These are phyloP conservation scores for Lyophyllum shimeji DNA, from an alignment of 768 basidiomycete species.

Conservation along the genomic window DNA sequence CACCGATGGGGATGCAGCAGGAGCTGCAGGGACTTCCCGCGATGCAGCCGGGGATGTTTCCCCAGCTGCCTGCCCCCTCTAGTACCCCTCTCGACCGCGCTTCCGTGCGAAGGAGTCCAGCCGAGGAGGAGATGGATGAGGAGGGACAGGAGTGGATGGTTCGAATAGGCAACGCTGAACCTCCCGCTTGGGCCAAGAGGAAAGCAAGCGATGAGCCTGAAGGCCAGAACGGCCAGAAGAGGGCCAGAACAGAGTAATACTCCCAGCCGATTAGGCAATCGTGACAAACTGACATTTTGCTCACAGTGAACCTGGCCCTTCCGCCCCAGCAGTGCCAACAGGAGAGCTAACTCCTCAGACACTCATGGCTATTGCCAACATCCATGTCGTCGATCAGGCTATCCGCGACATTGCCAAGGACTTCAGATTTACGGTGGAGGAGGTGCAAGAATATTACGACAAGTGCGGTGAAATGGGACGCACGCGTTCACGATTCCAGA, in stretches of 20 bases:
- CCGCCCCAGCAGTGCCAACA: not conserved
- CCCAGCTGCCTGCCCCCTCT: constrained; percentile 21
- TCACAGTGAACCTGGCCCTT: constrained; percentile 15
- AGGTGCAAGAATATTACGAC: constrained; percentile 79
- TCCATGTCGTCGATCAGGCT: constrained; percentile 68
- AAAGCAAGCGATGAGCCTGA: constrained; percentile 41
- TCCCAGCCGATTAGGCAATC: not conserved
- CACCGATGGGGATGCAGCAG: constrained; percentile 16
- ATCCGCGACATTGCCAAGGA: constrained; percentile 68
- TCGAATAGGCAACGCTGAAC: constrained; percentile 58
- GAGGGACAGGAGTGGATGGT: constrained; percentile 68
- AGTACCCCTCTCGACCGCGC: constrained; percentile 29
- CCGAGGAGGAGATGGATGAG: constrained; percentile 69
- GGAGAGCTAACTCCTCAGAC: constrained; percentile 29
- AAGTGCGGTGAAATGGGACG: constrained; percentile 68
- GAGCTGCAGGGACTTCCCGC: constrained; percentile 12
- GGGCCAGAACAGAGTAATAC: constrained; percentile 41
- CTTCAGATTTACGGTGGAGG: constrained; percentile 69
- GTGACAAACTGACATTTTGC: constrained; percentile 1
- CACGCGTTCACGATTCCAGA: constrained; percentile 64
- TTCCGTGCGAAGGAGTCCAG: constrained; percentile 41
- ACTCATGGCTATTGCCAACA: constrained; percentile 35
- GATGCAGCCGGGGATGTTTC: constrained; percentile 15
- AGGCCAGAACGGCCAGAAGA: constrained; percentile 39
- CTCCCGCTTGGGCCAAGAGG: constrained; percentile 71